Evolutionary conservation across 495 filamentous ascomycete genomes (phyloP).

Genomic region (Aspergillus olivimuriae): DNA sequence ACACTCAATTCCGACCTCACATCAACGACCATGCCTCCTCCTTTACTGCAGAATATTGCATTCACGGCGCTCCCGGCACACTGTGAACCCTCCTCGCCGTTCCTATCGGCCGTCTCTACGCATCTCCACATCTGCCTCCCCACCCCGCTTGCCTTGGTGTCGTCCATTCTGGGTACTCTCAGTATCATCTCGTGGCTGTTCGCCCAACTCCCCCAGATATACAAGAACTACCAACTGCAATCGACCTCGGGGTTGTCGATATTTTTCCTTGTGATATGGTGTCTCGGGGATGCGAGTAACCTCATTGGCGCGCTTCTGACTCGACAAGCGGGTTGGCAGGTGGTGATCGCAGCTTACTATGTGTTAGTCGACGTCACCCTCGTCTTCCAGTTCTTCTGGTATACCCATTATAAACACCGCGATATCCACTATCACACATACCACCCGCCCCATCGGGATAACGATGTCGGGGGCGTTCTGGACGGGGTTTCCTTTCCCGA

Average conservation of each 20-base stretch:
- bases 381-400: conserved; percentile 64
- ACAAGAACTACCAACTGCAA: conserved; percentile 59
- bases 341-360: conserved; percentile 62
- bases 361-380: conserved; percentile 59
- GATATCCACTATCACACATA: conserved; percentile 24
- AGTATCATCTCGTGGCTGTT: conserved; percentile 73
- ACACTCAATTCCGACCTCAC: too few relatives aligned
- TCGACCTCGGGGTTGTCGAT: conserved; percentile 64
- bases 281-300: conserved; percentile 63
- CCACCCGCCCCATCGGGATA: conserved; percentile 17
- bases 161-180: conserved; percentile 55
- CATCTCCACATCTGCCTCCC: conserved; percentile 62
- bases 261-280: conserved; percentile 66
- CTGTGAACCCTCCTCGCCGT: conserved; percentile 56
- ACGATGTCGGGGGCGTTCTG: conserved; percentile 17
- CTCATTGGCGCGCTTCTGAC: conserved; percentile 60
- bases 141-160: conserved; percentile 58
- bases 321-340: conserved; percentile 63
- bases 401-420: conserved; percentile 44
- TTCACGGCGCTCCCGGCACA: conserved; percentile 45
- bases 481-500: conserved; percentile 26
- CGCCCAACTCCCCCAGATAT: conserved; percentile 68
- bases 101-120: conserved; percentile 53
- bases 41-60: conserved; percentile 23
- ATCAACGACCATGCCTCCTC: conserved; percentile 29